Percentiles rank a stretch among this genome's conserved stretches.
phyloP scores from a whole-genome alignment of 441 rosid species.

The Eruca vesicaria region DNA sequence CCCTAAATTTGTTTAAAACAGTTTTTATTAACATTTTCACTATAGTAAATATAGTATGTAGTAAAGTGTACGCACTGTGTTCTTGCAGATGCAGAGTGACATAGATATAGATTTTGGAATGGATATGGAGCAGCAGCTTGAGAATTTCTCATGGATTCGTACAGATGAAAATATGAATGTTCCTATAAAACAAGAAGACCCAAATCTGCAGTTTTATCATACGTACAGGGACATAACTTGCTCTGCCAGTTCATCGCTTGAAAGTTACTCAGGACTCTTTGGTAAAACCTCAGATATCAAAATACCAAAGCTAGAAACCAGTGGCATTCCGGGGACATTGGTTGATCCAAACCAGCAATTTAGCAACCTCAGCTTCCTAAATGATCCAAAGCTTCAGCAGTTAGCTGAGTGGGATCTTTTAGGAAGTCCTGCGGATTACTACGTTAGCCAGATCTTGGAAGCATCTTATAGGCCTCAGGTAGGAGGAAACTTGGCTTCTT shows the following conservation, averaged over 20 bases:
- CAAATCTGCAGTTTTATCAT: conserved; percentile 41
- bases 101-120: conserved; percentile 54
- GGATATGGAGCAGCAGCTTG: conserved; percentile 62
- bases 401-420: conserved; percentile 52
- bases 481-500: conserved; percentile 56
- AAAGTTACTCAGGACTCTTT: conserved; percentile 63
- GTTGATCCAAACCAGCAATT: conserved; percentile 34
- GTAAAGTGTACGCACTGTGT: background rate
- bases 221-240: conserved; percentile 63
- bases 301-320: conserved; percentile 51
- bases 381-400: conserved; percentile 54
- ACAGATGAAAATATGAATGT: conserved; percentile 44
- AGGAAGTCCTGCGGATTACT: conserved; percentile 53
- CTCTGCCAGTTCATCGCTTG: conserved; percentile 67
- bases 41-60: too few species aligned
- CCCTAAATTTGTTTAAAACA: too few species aligned
- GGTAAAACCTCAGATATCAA: conserved; percentile 55
- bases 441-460: conserved; percentile 56
- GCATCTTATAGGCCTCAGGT: conserved; percentile 46
- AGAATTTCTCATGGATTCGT: conserved; percentile 57
- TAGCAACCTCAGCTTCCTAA: conserved; percentile 48
- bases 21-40: too few species aligned
- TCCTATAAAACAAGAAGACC: conserved; percentile 44
- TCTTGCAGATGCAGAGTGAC: conserved; percentile 51
- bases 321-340: conserved; percentile 41